A percentile compares a stretch with the other conserved stretches of the same genome.
Evolutionary conservation across 257 asterid genomes (phyloP).

Genomic region (Nicotiana paniculata): DNA sequence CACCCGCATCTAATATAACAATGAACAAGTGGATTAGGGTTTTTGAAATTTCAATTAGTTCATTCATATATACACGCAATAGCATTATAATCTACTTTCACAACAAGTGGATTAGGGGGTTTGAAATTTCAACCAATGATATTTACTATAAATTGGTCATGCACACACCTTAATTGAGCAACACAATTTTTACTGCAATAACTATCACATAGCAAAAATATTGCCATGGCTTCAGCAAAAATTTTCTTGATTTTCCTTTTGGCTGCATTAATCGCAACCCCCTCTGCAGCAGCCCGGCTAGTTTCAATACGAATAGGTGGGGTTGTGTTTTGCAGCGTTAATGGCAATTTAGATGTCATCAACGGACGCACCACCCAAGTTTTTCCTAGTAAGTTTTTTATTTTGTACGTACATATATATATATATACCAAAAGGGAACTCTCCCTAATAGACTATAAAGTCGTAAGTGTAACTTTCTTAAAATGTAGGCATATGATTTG

Average conservation of each 20-base stretch:
- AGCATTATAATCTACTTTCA: no score
- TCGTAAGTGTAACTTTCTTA: no score
- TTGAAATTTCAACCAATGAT: neutral
- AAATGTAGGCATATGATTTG: neutral
- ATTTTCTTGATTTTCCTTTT: slow-evolving; percentile 11
- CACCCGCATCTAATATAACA: no score
- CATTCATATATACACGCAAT: no score
- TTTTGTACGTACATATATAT: neutral
- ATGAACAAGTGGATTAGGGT: no score
- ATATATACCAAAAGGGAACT: no score
- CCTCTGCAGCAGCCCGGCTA: slow-evolving; percentile 29
- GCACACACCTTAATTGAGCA: neutral
- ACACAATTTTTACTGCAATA: neutral
- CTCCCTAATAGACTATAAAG: neutral
- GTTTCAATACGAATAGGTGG: slow-evolving; percentile 27
- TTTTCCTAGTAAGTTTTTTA: slow-evolving; percentile 27
- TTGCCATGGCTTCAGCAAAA: slow-evolving; percentile 16
- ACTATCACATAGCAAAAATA: neutral
- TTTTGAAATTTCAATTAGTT: no score
- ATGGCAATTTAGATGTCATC: slow-evolving; percentile 21
- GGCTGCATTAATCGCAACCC: slow-evolving; percentile 24
- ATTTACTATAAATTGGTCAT: slow-evolving; percentile 22
- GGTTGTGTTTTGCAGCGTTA: slow-evolving; percentile 31
- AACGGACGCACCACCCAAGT: slow-evolving; percentile 23
- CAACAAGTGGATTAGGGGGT: no score